These are phyloP conservation scores for Prunus persica DNA, from an alignment of 306 rosid species.

Conservation along the genomic window Prunus_persica_NCBIv2 NC_034009.1:45633001-45633500, in stretches of 20 bases:
- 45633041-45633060: not conserved
- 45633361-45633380: conserved; percentile 46
- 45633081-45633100: not conserved
- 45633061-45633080: not conserved
- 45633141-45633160: conserved; percentile 3
- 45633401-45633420: conserved; percentile 7
- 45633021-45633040: not conserved
- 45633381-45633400: conserved; percentile 55
- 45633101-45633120: not conserved
- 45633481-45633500: conserved; percentile 22
- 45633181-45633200: not conserved
- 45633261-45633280: conserved; percentile 72
- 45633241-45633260: conserved; percentile 9
- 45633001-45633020: conserved; percentile 19
- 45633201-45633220: not conserved
- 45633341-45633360: conserved; percentile 61
- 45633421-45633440: conserved; percentile 4
- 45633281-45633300: conserved; percentile 84
- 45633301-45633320: conserved; percentile 45
- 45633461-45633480: conserved; percentile 11
- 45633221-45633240: not conserved
- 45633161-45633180: not conserved
- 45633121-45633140: not conserved
- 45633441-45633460: conserved; percentile 7
- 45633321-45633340: conserved; percentile 55